Conservation (phyloP, 2,329 filamentous ascomycete species). For the Neurospora sp. region DNA sequence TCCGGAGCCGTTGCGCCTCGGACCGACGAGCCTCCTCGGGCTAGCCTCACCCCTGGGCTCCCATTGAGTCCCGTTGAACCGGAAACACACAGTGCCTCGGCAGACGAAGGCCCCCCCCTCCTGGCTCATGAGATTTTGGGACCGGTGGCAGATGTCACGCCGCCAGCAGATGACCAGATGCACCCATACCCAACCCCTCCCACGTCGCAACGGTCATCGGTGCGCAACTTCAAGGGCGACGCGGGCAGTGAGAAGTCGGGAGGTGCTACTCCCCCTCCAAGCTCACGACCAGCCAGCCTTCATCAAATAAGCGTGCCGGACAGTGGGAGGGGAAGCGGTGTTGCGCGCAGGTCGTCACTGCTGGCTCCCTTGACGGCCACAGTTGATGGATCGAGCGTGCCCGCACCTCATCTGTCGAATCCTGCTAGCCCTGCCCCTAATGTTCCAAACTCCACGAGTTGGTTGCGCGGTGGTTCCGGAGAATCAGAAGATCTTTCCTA, state of each 20-base stretch:
- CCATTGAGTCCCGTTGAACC: constrained; percentile 17
- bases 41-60: constrained; percentile 15
- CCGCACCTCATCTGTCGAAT: constrained; percentile 61
- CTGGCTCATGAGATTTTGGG: constrained; percentile 30
- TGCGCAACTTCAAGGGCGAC: constrained; percentile 34
- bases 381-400: constrained; percentile 52
- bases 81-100: constrained; percentile 12
- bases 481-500: constrained; percentile 28
- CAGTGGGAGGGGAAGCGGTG: constrained; percentile 27
- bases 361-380: constrained; percentile 54
- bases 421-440: constrained; percentile 48
- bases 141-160: constrained; percentile 22
- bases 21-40: constrained; percentile 13
- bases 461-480: constrained; percentile 27
- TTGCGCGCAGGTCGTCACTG: constrained; percentile 32
- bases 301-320: constrained; percentile 36
- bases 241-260: constrained; percentile 29
- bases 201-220: constrained; percentile 37
- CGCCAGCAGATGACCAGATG: constrained; percentile 22
- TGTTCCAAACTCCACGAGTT: constrained; percentile 42
- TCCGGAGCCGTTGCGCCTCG: constrained; percentile 18
- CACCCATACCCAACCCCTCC: constrained; percentile 50
- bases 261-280: constrained; percentile 22
- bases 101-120: constrained; percentile 23
- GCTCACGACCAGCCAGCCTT: constrained; percentile 26